These are phyloP conservation scores for Schizothecium vesticola DNA, from an alignment of 495 filamentous ascomycete species.

Conservation along the genomic window DNA sequence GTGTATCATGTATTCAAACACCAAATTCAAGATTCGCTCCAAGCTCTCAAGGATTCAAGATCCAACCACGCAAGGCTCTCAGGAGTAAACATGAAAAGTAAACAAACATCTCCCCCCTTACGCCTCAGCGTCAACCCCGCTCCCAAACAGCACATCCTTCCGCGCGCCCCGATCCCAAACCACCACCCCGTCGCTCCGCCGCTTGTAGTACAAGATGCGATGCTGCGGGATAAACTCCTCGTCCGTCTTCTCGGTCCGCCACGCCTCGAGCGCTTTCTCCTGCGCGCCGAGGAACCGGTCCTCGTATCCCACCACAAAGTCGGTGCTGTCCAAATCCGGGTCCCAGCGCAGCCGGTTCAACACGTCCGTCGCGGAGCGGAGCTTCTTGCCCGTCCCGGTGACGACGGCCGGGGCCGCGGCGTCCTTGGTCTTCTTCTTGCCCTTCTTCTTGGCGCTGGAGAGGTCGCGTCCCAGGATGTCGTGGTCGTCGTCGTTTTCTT, in stretches of 20 bases:
- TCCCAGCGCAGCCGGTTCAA: constrained; percentile 74
- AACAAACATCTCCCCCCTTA: not conserved
- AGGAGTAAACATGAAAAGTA: not conserved
- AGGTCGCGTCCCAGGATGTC: not conserved
- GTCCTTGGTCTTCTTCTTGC: constrained; percentile 17
- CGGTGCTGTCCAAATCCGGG: constrained; percentile 47
- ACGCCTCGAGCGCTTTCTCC: constrained; percentile 58
- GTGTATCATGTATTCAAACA: not conserved
- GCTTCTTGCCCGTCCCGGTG: constrained; percentile 24
- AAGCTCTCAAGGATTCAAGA: no score
- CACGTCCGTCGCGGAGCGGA: constrained; percentile 52
- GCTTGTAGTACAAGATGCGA: constrained; percentile 67
- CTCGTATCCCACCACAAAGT: constrained; percentile 69
- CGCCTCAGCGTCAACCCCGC: constrained; percentile 16
- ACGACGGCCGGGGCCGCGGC: not conserved
- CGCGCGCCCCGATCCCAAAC: constrained; percentile 54
- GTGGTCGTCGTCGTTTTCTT: constrained; percentile 25
- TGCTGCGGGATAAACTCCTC: constrained; percentile 84
- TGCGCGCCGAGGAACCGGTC: constrained; percentile 64
- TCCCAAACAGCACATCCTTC: constrained; percentile 41
- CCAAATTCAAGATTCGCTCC: not conserved
- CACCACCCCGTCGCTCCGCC: constrained; percentile 51
- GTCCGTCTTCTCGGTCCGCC: constrained; percentile 72
- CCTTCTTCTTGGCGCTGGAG: not conserved
- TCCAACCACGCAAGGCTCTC: not conserved